Base-by-base conservation (phyloP, 306 rosid species). In the Quercus ilex region DNA sequence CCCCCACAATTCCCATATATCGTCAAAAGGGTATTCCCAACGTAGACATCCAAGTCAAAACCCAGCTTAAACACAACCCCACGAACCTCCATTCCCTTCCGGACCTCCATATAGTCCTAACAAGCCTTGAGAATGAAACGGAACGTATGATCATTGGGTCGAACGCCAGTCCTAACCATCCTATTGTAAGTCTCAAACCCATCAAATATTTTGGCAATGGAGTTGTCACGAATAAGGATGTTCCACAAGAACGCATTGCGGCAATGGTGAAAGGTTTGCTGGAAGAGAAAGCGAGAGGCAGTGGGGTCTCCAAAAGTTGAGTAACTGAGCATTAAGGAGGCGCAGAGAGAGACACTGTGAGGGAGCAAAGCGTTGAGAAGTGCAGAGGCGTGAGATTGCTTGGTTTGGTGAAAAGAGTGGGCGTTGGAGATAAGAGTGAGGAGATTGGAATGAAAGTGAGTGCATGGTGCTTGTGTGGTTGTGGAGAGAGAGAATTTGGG, bases 71-170 rank as follows among this genome's bases (percentile, higher is more conserved):
- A 82, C 43, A 86, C 90, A 41, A 63, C 77, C 65, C 96, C 93
- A 49, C 91, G 98, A 85, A 91, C 74, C 86, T 94, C 97, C 89
- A 83, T 56, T 57, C 97, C 98, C 78, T 94, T 94, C 2, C 60
- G 43, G 60, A 87, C 18, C 79, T 88, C 85, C 60, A 62, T 38
- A 60, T 51, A 85, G 35, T 90, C 93, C n/a, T 94, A 85, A 79
- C 97, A 94, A 28, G 51, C 73, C 83, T 90, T 94, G 11, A 94
- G 85, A 69, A 92, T 91, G 46, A 92, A 92, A 77, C 94, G 97
- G 75, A 89, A 90, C 5, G 90, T 90, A 77, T 91, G 85, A 79
- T 83, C 96, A 77, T 94, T 96, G 43, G 85, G 92, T 55, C 17
- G 82, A 73, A 87, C 83, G 31, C 91, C 85, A 20, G 75, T 12